Conservation (phyloP, 208 protist genomes). For the Trypanosoma brucei region DNA sequence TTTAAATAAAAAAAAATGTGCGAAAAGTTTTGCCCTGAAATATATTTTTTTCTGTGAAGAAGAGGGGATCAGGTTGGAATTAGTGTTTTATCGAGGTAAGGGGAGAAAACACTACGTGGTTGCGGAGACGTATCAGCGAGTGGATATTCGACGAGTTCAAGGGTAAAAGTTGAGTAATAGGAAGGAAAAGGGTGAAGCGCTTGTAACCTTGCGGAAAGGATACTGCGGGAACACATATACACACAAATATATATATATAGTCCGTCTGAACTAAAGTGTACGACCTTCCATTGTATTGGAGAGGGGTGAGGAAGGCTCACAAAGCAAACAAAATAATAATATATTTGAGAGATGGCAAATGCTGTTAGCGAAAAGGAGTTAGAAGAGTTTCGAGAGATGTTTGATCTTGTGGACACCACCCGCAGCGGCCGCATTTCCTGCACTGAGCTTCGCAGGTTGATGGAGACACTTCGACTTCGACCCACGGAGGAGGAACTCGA, state of each 20-base stretch:
- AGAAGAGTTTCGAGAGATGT: constrained; percentile 90
- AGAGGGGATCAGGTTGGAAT: not conserved
- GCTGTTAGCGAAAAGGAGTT: constrained; percentile 64
- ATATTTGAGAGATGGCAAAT: not conserved
- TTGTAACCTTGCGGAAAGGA: too few relatives aligned
- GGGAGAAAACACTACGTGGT: not conserved
- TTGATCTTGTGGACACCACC: constrained; percentile 86
- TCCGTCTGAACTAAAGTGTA: too few relatives aligned
- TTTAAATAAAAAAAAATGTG: constrained; percentile 5
- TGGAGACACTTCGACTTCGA: constrained; percentile 79
- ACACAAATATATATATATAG: too few relatives aligned
- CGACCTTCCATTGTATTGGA: too few relatives aligned
- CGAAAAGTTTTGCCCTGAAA: not conserved
- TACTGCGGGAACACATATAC: too few relatives aligned
- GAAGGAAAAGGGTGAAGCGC: too few relatives aligned
- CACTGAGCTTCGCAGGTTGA: constrained; percentile 79
- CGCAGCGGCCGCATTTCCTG: constrained; percentile 62
- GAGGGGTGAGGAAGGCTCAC: too few relatives aligned
- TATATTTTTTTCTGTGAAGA: constrained; percentile 10
- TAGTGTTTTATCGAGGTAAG: not conserved
- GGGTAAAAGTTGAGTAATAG: too few relatives aligned
- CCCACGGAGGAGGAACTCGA: constrained; percentile 86
- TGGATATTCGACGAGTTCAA: not conserved
- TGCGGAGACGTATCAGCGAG: not conserved
- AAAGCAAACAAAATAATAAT: not conserved